phyloP scores from a whole-genome alignment of 192 early-diverging fungal genomes.

The Spizellomyces punctatus region DNA sequence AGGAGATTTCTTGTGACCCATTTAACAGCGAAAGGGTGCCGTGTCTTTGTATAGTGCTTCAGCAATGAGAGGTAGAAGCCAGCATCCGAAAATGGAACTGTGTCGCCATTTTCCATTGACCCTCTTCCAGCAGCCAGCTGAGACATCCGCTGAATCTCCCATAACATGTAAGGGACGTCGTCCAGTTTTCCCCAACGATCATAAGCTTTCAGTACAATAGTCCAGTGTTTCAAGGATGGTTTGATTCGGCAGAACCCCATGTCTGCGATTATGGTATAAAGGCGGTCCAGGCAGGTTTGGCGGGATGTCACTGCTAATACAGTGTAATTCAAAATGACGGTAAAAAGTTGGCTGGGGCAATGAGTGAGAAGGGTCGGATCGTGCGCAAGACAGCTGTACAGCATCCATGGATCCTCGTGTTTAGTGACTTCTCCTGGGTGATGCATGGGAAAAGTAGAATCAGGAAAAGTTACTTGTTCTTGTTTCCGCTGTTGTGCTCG shows the following conservation, averaged over 20 bases:
- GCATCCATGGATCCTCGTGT: conserved; percentile 21
- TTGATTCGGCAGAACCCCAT: conserved; percentile 4
- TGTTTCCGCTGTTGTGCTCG: too few species aligned
- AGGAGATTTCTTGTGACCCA: background rate
- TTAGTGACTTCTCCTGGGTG: background rate
- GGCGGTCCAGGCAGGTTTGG: conserved; percentile 23
- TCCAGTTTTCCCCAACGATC: conserved; percentile 17
- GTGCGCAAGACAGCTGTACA: conserved; percentile 16
- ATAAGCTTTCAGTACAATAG: conserved; percentile 3
- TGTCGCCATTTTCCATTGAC: background rate
- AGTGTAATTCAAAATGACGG: conserved; percentile 1
- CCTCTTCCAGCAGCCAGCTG: background rate
- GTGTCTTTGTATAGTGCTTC: background rate
- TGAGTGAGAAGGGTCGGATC: background rate
- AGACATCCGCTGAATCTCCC: conserved; percentile 4
- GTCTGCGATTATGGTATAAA: conserved; percentile 7
- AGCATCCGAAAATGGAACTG: background rate
- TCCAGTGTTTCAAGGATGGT: conserved; percentile 11
- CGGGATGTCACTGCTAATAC: conserved; percentile 1
- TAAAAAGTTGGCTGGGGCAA: background rate
- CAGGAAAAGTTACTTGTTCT: too few species aligned
- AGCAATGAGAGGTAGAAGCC: background rate
- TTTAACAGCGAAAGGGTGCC: conserved; percentile 13
- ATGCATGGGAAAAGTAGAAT: too few species aligned
- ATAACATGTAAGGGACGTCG: conserved; percentile 8